phyloP scores from a whole-genome alignment of 75 land plant genomes.

The Selaginella moellendorffii region DNA sequence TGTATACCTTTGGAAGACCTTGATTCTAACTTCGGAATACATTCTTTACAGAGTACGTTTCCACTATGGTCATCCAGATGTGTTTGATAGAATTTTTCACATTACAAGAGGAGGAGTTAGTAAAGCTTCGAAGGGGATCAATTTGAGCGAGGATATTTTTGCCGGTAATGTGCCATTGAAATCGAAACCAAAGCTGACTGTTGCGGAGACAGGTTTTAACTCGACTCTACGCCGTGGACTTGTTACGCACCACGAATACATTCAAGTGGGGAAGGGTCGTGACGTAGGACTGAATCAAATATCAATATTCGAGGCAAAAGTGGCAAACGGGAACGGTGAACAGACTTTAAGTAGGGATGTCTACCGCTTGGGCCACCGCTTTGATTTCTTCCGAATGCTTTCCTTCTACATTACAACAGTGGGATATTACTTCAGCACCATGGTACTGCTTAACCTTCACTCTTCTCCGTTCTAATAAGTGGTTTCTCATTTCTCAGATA shows the following conservation, averaged over 20 bases:
- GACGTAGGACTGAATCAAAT: conserved; percentile 6
- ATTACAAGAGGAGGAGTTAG: background rate
- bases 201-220: background rate
- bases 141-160: background rate
- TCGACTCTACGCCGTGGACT: background rate
- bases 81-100: background rate
- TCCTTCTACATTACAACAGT: conserved; percentile 4
- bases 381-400: conserved; percentile 7
- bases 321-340: conserved; percentile 2
- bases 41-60: background rate
- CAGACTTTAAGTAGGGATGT: conserved; percentile 7
- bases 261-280: conserved; percentile 7
- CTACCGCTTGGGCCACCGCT: conserved; percentile 4
- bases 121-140: background rate
- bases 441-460: background rate
- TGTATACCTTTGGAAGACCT: background rate
- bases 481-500: background rate
- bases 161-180: background rate
- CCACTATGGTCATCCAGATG: background rate
- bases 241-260: conserved; percentile 5
- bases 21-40: background rate
- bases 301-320: conserved; percentile 6
- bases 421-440: conserved; percentile 10
- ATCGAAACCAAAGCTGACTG: background rate
- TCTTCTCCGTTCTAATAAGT: background rate